Base-by-base conservation (phyloP, 306 rosid species). In the Trifolium repens region DNA sequence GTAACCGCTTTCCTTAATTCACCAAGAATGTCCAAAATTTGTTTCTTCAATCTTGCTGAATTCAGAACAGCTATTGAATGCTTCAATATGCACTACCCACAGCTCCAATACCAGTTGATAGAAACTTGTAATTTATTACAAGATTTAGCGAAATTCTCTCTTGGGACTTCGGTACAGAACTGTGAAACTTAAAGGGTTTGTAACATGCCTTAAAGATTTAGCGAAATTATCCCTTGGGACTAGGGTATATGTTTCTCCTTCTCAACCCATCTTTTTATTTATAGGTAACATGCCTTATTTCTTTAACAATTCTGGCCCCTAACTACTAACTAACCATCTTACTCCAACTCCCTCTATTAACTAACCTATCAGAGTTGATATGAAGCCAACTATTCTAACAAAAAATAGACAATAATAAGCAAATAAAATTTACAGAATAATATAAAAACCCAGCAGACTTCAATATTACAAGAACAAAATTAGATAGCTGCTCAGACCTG, bases 401-500 rank as follows among this genome's bases (percentile, higher is more conserved):
- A 76, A 32, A 15, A 14, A 0, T 35, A 34, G 68, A 61, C 57
- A 78, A 27, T 67, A 69, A 54, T 67, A 69, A 54, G 15, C 44
- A 83, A 44, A 65, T 14, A 74, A 40, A 58, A 53, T 54, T 57
- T 24, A 17, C 34, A 27, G 39, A 68, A 59, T 12, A 49, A 72
- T 39, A 52, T 17, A 9, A 62, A 68, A 70, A 73, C 59, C 22
- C 69, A 49, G 17, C 5, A 15, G 32, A 76, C 19, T 54, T 69
- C 58, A 72, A 46, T 68, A 40, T 75, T 27, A 27, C 19, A 54
- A 27, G 32, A 69, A 73, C 24, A 68, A 63, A 72, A 81, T 26
- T 39, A 83, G 76, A 72, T 24, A 78, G 54, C 69, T 71, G 74
- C 60, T 66, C 89, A 59, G 57, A 94, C 97, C 99, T 94, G 99